These are phyloP conservation scores for Yarrowia divulgata DNA, from an alignment of 805 yeast genomes.

Conservation along the genomic window DNA sequence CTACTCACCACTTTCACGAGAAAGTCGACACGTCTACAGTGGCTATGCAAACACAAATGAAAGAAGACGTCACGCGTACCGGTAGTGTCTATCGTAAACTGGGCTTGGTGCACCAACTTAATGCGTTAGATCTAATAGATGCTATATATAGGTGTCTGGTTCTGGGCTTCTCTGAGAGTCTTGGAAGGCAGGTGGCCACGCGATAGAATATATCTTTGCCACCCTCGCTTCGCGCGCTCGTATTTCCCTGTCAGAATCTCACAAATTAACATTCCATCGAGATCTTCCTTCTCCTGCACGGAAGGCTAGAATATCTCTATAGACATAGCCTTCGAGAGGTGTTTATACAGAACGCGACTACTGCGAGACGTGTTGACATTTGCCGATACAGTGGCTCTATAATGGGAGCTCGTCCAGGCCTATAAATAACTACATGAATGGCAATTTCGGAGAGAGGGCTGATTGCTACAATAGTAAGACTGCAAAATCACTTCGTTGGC, in stretches of 20 bases:
- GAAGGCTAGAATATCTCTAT: conserved; percentile 11
- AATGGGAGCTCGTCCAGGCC: neutral
- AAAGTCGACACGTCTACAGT: neutral
- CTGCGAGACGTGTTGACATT: neutral
- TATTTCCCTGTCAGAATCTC: neutral
- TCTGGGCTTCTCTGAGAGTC: too few species aligned
- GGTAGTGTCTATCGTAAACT: neutral
- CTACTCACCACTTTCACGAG: neutral
- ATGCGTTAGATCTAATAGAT: neutral
- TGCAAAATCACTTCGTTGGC: neutral
- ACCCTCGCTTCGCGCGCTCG: neutral
- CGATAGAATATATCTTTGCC: neutral
- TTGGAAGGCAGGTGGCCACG: neutral
- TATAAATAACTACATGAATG: neutral
- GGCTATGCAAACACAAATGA: conserved; percentile 1
- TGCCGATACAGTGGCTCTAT: neutral
- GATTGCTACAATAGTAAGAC: neutral
- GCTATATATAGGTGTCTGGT: neutral
- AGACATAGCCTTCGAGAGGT: neutral
- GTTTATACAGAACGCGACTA: neutral
- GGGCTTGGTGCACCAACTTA: neutral
- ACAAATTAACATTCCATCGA: conserved; percentile 12
- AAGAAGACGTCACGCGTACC: neutral
- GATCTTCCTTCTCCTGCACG: conserved; percentile 1
- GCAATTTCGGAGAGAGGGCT: neutral